Conservation (phyloP, 202 grass and related monocot species). For the Schoenoplectus tabernaemontani region DNA sequence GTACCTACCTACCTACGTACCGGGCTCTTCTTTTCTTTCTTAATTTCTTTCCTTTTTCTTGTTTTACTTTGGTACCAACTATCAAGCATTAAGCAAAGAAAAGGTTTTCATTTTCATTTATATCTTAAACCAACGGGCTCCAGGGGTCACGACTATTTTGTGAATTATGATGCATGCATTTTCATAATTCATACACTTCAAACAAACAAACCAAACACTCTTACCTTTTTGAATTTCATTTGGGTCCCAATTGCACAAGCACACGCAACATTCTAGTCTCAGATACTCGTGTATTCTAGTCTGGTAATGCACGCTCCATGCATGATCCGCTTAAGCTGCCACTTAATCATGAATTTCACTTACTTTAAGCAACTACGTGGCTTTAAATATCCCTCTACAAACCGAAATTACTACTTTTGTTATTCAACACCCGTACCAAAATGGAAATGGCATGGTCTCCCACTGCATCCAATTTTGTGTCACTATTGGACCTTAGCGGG, state of each 20-base stretch:
- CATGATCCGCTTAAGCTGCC: conserved; percentile 10
- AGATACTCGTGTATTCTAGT: neutral
- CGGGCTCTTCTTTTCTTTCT: neutral
- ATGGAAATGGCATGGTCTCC: conserved; percentile 18
- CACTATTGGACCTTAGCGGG: neutral
- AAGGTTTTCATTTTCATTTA: neutral
- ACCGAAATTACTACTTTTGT: neutral
- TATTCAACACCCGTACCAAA: neutral
- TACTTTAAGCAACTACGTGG: conserved; percentile 2
- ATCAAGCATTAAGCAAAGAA: neutral
- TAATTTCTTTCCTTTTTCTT: no score
- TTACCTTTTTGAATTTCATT: no score
- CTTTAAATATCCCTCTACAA: neutral
- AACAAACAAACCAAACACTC: neutral
- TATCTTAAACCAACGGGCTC: no score
- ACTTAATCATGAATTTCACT: conserved; percentile 16
- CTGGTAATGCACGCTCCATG: conserved; percentile 8
- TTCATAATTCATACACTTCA: neutral
- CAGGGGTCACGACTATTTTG: neutral
- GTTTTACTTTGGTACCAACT: neutral
- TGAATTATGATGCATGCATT: conserved; percentile 2
- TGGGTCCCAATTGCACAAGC: no score
- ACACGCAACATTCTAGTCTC: neutral
- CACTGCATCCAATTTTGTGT: neutral
- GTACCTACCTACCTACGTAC: no score